These are phyloP conservation scores for Pythium coloratum DNA, from an alignment of 352 stramenopile species.

Conservation along the genomic window DNA sequence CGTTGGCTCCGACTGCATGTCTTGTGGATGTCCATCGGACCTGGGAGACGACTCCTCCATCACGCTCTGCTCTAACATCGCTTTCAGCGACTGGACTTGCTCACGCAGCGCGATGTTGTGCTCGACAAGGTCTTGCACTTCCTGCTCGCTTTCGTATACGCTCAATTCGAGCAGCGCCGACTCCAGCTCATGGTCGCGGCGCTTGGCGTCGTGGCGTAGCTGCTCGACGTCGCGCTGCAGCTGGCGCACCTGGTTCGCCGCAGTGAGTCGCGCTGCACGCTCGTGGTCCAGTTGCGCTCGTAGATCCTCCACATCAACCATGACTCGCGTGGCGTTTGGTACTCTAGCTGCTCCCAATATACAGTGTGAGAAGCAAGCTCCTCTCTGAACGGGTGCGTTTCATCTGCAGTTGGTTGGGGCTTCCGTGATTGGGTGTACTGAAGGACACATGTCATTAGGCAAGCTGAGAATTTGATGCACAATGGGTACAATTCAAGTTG, in stretches of 20 bases:
- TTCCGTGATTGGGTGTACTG: neutral
- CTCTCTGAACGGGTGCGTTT: neutral
- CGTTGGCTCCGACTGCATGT: neutral
- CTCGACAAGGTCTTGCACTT: constrained; percentile 46
- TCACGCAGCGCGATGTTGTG: constrained; percentile 47
- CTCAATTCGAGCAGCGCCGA: constrained; percentile 28
- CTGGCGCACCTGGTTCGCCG: constrained; percentile 14
- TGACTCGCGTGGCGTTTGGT: neutral
- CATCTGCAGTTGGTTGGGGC: constrained; percentile 4
- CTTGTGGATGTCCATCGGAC: constrained; percentile 3
- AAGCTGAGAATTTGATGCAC: neutral
- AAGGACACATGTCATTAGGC: neutral
- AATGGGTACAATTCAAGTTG: neutral
- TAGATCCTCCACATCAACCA: constrained; percentile 17
- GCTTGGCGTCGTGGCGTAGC: constrained; percentile 30
- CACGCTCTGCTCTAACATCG: constrained; percentile 27
- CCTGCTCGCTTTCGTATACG: constrained; percentile 29
- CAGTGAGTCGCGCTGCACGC: constrained; percentile 10
- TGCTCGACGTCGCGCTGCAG: constrained; percentile 37
- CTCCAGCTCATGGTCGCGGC: constrained; percentile 31
- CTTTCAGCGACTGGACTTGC: constrained; percentile 50
- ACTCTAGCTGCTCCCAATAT: neutral
- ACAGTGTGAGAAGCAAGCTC: neutral
- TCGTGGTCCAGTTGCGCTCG: constrained; percentile 22
- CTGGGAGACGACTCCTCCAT: constrained; percentile 1